Conservation (phyloP, 768 basidiomycete genomes). For the Collybiopsis confluens region DNA sequence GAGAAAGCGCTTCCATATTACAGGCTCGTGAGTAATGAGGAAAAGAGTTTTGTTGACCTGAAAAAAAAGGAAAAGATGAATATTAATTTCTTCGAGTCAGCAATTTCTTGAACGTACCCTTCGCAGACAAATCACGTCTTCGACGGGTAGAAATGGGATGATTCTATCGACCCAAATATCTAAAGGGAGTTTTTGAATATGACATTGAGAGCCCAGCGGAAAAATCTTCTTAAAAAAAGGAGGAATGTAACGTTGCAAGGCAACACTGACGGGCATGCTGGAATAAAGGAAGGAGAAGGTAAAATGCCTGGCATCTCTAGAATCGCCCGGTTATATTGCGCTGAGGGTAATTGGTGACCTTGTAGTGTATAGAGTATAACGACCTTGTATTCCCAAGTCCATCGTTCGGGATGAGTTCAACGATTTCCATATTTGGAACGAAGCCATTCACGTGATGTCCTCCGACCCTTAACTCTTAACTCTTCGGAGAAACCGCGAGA, state of each 20-base stretch:
- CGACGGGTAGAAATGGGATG: slow-evolving; percentile 36
- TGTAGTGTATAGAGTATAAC: not conserved
- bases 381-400: not conserved
- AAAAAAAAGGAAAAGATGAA: not conserved
- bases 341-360: not conserved
- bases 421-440: no score
- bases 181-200: slow-evolving; percentile 25
- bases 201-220: not conserved
- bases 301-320: not conserved
- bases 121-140: slow-evolving; percentile 45
- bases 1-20: slow-evolving; percentile 67
- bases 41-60: slow-evolving; percentile 60
- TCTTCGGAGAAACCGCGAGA: no score
- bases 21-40: slow-evolving; percentile 59
- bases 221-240: not conserved
- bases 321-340: not conserved
- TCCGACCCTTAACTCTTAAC: no score
- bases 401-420: no score
- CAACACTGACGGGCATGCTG: not conserved
- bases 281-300: not conserved
- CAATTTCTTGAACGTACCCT: slow-evolving; percentile 27
- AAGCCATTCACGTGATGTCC: no score
- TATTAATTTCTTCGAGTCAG: no score
- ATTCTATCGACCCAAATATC: slow-evolving; percentile 42
- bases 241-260: not conserved